phyloP scores from a whole-genome alignment of 2,329 filamentous ascomycete genomes.

The Leptographium galeiforme region DNA sequence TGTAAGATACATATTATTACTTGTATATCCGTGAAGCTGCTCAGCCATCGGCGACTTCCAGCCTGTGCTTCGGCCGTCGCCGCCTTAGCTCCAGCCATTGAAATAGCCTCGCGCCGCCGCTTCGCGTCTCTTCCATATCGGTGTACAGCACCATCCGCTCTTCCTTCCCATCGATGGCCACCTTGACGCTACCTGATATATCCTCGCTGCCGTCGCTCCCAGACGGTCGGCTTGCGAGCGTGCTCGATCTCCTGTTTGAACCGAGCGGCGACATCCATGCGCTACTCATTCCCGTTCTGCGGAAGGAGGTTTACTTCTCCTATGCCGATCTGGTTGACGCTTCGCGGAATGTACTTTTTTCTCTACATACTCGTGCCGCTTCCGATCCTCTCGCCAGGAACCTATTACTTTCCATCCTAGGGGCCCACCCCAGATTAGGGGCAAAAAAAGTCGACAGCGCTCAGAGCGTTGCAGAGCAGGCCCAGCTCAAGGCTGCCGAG shows the following conservation, averaged over 20 bases:
- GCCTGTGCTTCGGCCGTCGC: not conserved
- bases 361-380: conserved; percentile 32
- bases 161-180: conserved; percentile 4
- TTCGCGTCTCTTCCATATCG: too few relatives aligned
- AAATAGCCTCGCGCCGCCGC: too few relatives aligned
- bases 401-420: conserved; percentile 59
- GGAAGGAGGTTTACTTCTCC: conserved; percentile 39
- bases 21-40: too few relatives aligned
- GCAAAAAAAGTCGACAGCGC: conserved; percentile 71
- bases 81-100: not conserved
- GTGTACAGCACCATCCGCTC: too few relatives aligned
- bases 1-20: too few relatives aligned
- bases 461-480: conserved; percentile 71
- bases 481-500: conserved; percentile 47
- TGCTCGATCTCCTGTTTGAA: conserved; percentile 75
- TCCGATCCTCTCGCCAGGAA: conserved; percentile 27
- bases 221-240: conserved; percentile 36
- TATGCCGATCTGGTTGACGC: conserved; percentile 59
- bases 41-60: not conserved
- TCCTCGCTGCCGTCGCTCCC: conserved; percentile 40
- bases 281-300: conserved; percentile 56
- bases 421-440: conserved; percentile 72
- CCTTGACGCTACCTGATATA: conserved; percentile 40
- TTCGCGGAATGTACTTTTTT: conserved; percentile 48
- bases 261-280: conserved; percentile 62